phyloP scores from a whole-genome alignment of 257 asterid genomes.

The Fraxinus quadrangulata region DNA sequence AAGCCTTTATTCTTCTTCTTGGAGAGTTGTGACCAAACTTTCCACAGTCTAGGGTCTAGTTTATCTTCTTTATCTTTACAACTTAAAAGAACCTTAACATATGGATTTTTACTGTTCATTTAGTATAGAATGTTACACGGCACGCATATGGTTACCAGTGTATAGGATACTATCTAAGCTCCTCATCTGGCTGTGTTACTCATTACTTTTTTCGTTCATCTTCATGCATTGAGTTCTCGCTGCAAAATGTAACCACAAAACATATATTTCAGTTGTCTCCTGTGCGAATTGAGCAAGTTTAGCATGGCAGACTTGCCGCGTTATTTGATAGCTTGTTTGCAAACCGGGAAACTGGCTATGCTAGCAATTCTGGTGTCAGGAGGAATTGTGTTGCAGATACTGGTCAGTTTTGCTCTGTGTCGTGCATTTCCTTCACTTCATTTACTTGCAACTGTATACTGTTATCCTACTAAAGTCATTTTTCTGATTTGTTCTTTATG shows the following conservation, averaged over 20 bases:
- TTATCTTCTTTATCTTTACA: neutral
- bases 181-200: slow-evolving; percentile 12
- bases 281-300: slow-evolving; percentile 44
- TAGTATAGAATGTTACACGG: neutral
- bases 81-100: neutral
- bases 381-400: slow-evolving; percentile 88
- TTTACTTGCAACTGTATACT: slow-evolving; percentile 22
- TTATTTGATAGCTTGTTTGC: slow-evolving; percentile 70
- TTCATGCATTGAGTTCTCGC: slow-evolving; percentile 11
- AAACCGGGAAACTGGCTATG: slow-evolving; percentile 80
- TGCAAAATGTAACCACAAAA: neutral
- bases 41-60: neutral
- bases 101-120: neutral
- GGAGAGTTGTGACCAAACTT: neutral
- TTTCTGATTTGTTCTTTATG: slow-evolving; percentile 25
- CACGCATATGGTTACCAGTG: slow-evolving; percentile 6
- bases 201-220: slow-evolving; percentile 16
- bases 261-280: slow-evolving; percentile 19
- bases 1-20: neutral
- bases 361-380: slow-evolving; percentile 90
- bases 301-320: slow-evolving; percentile 73
- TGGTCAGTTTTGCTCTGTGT: slow-evolving; percentile 45
- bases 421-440: slow-evolving; percentile 5
- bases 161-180: slow-evolving; percentile 16
- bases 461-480: slow-evolving; percentile 20